Percentiles rank a stretch among this genome's conserved stretches.
phyloP scores from a whole-genome alignment of 1,139 yeast genomes.

The Kodamaea fungicola region DNA sequence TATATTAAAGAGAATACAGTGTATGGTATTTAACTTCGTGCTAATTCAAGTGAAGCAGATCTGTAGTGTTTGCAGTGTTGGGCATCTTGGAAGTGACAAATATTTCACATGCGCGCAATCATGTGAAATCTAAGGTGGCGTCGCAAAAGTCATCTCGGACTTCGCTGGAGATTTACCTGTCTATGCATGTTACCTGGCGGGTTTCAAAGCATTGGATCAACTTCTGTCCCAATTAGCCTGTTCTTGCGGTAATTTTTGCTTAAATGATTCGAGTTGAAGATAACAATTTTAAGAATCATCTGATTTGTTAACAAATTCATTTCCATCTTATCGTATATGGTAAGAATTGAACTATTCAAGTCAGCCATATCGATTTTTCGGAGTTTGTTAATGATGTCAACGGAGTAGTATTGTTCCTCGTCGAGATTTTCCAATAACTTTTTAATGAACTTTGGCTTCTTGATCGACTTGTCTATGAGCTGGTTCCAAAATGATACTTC shows the following conservation, averaged over 20 bases:
- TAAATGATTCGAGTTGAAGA: constrained; percentile 7
- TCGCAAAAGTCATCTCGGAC: too few species aligned
- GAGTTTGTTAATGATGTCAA: constrained; percentile 7
- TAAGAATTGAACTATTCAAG: constrained; percentile 55
- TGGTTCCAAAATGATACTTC: constrained; percentile 80
- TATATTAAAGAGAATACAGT: too few species aligned
- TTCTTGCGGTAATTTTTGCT: constrained; percentile 6
- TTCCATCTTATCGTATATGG: constrained; percentile 65
- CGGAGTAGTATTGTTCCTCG: constrained; percentile 33
- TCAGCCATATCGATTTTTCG: constrained; percentile 57
- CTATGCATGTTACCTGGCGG: too few species aligned
- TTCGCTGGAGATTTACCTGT: too few species aligned
- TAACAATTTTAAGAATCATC: constrained; percentile 58
- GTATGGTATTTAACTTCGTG: too few species aligned
- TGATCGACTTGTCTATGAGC: constrained; percentile 66
- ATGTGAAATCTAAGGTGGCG: too few species aligned
- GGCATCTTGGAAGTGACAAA: too few species aligned
- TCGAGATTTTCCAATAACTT: constrained; percentile 71
- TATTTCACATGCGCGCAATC: too few species aligned
- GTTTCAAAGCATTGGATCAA: neutral
- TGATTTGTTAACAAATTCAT: constrained; percentile 55
- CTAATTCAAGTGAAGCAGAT: too few species aligned
- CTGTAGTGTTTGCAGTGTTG: too few species aligned
- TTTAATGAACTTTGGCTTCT: constrained; percentile 69
- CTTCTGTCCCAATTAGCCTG: constrained; percentile 5